A percentile compares a stretch with the other conserved stretches of the same genome.
phyloP scores from a whole-genome alignment of 192 early-diverging fungal genomes.

The Backusella tarrabulga region DNA sequence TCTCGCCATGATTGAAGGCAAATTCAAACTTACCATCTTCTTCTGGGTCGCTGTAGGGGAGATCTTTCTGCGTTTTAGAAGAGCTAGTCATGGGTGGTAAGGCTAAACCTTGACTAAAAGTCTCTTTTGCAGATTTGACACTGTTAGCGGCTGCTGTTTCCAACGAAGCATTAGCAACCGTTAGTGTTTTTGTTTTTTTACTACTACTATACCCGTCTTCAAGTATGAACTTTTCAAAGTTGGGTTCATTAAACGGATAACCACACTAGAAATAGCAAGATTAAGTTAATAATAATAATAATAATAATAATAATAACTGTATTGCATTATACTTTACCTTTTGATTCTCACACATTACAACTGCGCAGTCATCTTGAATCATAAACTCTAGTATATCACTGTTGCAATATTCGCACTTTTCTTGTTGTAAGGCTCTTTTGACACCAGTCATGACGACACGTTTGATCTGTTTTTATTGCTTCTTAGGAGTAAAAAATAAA shows the following conservation, averaged over 20 bases:
- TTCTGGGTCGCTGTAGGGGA: background rate
- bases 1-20: background rate
- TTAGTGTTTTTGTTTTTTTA: constrained; percentile 1
- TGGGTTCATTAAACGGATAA: background rate
- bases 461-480: background rate
- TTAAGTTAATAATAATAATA: background rate
- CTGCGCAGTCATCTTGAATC: background rate
- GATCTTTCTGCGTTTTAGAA: background rate
- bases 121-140: constrained; percentile 6
- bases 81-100: constrained; percentile 2
- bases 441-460: background rate
- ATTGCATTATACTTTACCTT: background rate
- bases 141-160: constrained; percentile 6
- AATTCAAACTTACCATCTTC: background rate
- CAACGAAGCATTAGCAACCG: constrained; percentile 7
- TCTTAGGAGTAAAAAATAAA: background rate
- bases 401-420: background rate
- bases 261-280: background rate
- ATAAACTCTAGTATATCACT: background rate
- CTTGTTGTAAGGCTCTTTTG: background rate
- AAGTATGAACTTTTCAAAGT: background rate
- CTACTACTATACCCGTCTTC: background rate
- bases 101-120: background rate
- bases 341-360: background rate
- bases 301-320: background rate